phyloP scores from a whole-genome alignment of 2,329 filamentous ascomycete genomes.

The Fusarium brachygibbosum region DNA sequence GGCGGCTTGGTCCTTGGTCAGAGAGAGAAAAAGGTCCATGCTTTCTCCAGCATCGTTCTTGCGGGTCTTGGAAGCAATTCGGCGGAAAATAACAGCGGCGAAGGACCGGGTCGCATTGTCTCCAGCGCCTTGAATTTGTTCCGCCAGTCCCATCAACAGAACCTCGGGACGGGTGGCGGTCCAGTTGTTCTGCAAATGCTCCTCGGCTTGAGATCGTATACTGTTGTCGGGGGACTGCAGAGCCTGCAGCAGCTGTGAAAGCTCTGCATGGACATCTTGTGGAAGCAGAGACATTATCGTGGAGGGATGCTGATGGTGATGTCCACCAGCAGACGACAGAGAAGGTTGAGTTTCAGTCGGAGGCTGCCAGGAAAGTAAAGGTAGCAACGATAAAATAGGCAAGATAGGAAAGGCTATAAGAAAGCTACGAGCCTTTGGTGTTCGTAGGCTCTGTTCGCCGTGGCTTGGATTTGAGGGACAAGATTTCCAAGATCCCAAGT shows the following conservation, averaged over 20 bases:
- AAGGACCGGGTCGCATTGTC: conserved; percentile 88
- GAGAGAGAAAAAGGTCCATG: conserved; percentile 86
- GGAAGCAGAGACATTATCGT: conserved; percentile 84
- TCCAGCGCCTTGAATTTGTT: conserved; percentile 86
- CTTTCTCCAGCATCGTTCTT: conserved; percentile 80
- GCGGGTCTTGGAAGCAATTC: conserved; percentile 89
- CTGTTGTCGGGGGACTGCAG: conserved; percentile 92
- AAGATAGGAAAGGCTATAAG: conserved; percentile 3
- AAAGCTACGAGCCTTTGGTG: conserved; percentile 42
- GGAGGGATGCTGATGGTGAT: conserved; percentile 47
- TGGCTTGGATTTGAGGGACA: conserved; percentile 36
- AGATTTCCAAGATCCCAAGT: conserved; percentile 45
- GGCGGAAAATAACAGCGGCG: conserved; percentile 91
- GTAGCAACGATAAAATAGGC: conserved; percentile 4
- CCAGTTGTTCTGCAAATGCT: conserved; percentile 93
- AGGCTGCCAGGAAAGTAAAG: conserved; percentile 9
- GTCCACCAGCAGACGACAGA: conserved; percentile 50
- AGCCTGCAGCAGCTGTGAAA: conserved; percentile 87
- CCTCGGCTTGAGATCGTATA: conserved; percentile 87
- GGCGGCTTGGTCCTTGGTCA: conserved; percentile 78
- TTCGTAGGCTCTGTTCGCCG: conserved; percentile 40
- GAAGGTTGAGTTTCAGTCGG: conserved; percentile 31
- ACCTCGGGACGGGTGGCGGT: conserved; percentile 84
- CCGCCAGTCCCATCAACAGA: conserved; percentile 91
- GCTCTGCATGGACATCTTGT: conserved; percentile 84